Evolutionary conservation across 768 basidiomycete genomes (phyloP).

Genomic region (Boletus vinaceobasis): DNA sequence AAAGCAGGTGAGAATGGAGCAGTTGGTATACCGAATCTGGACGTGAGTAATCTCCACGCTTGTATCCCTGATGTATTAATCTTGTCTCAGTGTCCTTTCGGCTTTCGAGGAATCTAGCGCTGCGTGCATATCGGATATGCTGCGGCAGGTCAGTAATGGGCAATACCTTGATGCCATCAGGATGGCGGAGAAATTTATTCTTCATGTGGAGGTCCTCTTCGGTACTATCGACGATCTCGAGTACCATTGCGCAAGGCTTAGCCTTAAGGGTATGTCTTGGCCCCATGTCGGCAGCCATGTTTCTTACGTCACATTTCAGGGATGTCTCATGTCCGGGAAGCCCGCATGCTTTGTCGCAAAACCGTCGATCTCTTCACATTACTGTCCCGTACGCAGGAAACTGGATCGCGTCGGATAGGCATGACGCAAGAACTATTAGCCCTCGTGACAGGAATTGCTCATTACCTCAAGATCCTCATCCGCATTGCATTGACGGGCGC

Average conservation of each 20-base stretch:
- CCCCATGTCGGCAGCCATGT: not conserved
- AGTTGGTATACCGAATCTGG: conserved; percentile 98
- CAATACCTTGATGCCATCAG: conserved; percentile 95
- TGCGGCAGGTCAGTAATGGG: conserved; percentile 94
- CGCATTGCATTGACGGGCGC: conserved; percentile 96
- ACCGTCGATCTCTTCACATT: conserved; percentile 97
- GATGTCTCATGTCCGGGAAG: conserved; percentile 97
- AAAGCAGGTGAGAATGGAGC: conserved; percentile 92
- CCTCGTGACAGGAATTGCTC: conserved; percentile 96
- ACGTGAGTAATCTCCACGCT: conserved; percentile 55
- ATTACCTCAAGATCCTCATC: conserved; percentile 99
- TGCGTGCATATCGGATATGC: conserved; percentile 98
- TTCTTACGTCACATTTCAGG: conserved; percentile 45
- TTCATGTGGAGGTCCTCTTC: conserved; percentile 97
- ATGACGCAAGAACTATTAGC: conserved; percentile 97
- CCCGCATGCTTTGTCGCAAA: conserved; percentile 97
- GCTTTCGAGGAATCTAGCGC: conserved; percentile 99
- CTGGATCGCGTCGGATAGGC: conserved; percentile 84
- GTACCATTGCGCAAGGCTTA: conserved; percentile 73
- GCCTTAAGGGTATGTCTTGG: conserved; percentile 71
- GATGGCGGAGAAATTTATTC: conserved; percentile 98
- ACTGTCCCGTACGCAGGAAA: conserved; percentile 92
- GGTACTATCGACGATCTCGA: conserved; percentile 97
- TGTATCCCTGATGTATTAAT: conserved; percentile 5
- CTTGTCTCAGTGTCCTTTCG: conserved; percentile 69